phyloP scores from a whole-genome alignment of 495 filamentous ascomycete species.

The Podospora anserina region DNA sequence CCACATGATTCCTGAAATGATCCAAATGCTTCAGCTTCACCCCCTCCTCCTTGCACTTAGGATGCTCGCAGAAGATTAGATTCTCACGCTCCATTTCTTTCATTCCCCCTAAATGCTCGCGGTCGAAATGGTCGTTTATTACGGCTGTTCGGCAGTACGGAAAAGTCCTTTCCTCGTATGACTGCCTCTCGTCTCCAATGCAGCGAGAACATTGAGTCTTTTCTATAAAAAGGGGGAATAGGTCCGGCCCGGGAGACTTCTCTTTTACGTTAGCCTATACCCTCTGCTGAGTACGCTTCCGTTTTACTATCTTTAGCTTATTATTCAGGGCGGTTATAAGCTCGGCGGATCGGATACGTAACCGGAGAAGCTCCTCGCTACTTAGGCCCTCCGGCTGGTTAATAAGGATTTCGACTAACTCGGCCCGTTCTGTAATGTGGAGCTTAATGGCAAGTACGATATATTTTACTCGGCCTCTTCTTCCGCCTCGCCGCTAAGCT shows the following conservation, averaged over 20 bases:
- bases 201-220: conserved; percentile 12
- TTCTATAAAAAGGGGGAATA: conserved; percentile 11
- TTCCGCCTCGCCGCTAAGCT: too few species aligned
- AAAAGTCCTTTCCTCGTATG: conserved; percentile 12
- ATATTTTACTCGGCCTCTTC: too few species aligned
- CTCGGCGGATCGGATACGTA: conserved; percentile 21
- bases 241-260: conserved; percentile 13
- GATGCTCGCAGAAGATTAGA: conserved; percentile 4
- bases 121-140: conserved; percentile 15
- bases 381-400: too few species aligned
- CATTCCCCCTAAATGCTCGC: conserved; percentile 9
- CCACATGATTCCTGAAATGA: not conserved
- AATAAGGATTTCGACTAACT: too few species aligned
- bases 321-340: conserved; percentile 11
- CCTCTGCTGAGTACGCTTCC: conserved; percentile 10
- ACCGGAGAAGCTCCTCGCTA: conserved; percentile 10
- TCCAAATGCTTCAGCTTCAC: conserved; percentile 16
- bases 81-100: conserved; percentile 1
- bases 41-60: conserved; percentile 13
- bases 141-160: conserved; percentile 15
- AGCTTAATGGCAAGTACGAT: too few species aligned
- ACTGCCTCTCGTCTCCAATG: conserved; percentile 12
- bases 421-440: too few species aligned
- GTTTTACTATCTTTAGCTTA: conserved; percentile 13
- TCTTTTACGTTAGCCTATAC: conserved; percentile 10